These are phyloP conservation scores for Spathaspora gorwiae DNA, from an alignment of 805 yeast species.

Conservation along the genomic window DNA sequence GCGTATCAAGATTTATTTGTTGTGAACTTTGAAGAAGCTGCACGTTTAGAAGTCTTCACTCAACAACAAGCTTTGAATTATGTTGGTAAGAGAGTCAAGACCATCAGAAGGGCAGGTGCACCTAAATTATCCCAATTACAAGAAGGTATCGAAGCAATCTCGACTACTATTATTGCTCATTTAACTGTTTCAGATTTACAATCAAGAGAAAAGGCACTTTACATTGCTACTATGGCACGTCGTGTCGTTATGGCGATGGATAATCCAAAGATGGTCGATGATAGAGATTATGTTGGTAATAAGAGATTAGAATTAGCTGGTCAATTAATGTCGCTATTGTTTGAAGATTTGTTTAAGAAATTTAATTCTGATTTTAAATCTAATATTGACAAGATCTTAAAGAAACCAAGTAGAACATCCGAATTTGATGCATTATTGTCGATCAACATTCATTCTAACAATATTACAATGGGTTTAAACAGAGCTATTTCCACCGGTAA, in stretches of 20 bases:
- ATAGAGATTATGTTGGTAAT: conserved; percentile 97
- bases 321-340: conserved; percentile 87
- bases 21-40: conserved; percentile 89
- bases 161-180: conserved; percentile 95
- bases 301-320: conserved; percentile 97
- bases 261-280: conserved; percentile 94
- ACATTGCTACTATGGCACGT: conserved; percentile 94
- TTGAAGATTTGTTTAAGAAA: conserved; percentile 95
- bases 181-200: conserved; percentile 79
- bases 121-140: conserved; percentile 77
- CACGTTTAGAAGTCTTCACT: conserved; percentile 77
- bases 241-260: conserved; percentile 94
- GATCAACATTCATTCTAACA: conserved; percentile 86
- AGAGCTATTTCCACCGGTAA: conserved; percentile 98
- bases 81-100: conserved; percentile 86
- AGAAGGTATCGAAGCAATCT: conserved; percentile 95
- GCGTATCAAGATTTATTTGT: conserved; percentile 89
- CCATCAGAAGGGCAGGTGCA: conserved; percentile 80
- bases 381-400: conserved; percentile 86
- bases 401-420: conserved; percentile 89
- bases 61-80: conserved; percentile 92
- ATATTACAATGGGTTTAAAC: conserved; percentile 89
- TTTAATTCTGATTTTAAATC: conserved; percentile 94
- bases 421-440: conserved; percentile 92
- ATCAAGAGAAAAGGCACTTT: conserved; percentile 89